A percentile compares a stretch with the other conserved stretches of the same genome.
Conservation (phyloP, 106 monocot genomes). For the Narthecium ossifragum region DNA sequence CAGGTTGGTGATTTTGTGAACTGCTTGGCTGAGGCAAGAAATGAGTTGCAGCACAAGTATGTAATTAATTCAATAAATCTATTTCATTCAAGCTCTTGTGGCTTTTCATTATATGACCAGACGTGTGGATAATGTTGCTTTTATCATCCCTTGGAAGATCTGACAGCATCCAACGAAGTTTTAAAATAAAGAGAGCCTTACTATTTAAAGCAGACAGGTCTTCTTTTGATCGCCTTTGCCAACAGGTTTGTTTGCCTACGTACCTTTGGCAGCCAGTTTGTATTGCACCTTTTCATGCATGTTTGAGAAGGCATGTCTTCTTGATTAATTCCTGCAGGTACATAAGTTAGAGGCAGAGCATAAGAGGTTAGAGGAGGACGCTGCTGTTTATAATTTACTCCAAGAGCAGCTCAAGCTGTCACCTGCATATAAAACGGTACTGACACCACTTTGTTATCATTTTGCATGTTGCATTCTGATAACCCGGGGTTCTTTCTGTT, state of each 20-base stretch:
- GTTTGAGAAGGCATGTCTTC: neutral
- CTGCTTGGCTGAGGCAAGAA: constrained; percentile 77
- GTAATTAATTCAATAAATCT: constrained; percentile 8
- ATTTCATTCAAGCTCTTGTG: neutral
- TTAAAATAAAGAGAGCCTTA: constrained; percentile 74
- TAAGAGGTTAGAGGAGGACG: constrained; percentile 66
- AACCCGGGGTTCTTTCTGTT: neutral
- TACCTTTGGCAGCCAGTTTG: neutral
- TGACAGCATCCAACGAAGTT: constrained; percentile 51
- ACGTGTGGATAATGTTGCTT: no score
- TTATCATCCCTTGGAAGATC: constrained; percentile 29
- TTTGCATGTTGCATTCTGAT: neutral
- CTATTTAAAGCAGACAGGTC: constrained; percentile 53
- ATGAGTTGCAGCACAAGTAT: constrained; percentile 78
- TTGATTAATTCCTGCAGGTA: constrained; percentile 17
- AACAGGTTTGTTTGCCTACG: constrained; percentile 37
- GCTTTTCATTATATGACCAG: neutral
- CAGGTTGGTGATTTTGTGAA: constrained; percentile 67
- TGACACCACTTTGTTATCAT: no score
- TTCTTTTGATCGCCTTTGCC: constrained; percentile 59
- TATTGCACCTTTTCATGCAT: neutral
- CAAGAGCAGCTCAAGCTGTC: constrained; percentile 78
- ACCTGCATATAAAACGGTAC: constrained; percentile 66
- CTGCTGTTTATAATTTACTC: constrained; percentile 61
- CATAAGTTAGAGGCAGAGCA: constrained; percentile 61